Percentiles rank a stretch among this genome's conserved stretches.
phyloP scores from a whole-genome alignment of 2,329 filamentous ascomycete genomes.

The Curvularia verruculosa region DNA sequence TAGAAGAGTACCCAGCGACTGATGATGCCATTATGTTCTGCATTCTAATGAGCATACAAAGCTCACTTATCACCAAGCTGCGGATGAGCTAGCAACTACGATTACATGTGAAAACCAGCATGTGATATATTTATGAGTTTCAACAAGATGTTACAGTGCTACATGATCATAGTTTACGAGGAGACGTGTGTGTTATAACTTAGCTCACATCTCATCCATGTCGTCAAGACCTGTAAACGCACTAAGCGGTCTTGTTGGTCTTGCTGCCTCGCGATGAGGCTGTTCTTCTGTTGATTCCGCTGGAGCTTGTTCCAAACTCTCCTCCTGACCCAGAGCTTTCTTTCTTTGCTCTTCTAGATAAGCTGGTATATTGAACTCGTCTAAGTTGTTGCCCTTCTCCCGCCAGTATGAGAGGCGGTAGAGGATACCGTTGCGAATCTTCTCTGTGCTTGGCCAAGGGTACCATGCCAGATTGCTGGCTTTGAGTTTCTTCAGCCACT shows the following conservation, averaged over 20 bases:
- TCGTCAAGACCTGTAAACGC: conserved; percentile 14
- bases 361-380: conserved; percentile 31
- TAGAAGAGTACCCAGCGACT: neutral
- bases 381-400: conserved; percentile 28
- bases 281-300: conserved; percentile 1
- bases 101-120: neutral
- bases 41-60: neutral
- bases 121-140: neutral
- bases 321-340: conserved; percentile 5
- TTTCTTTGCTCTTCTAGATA: conserved; percentile 29
- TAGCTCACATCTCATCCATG: conserved; percentile 5
- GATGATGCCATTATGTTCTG: neutral
- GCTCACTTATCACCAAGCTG: neutral
- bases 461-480: conserved; percentile 59
- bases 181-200: neutral
- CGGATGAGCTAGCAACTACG: neutral
- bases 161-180: neutral
- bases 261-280: conserved; percentile 2
- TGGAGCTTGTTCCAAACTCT: neutral
- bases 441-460: conserved; percentile 76
- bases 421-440: conserved; percentile 72
- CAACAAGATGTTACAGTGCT: neutral
- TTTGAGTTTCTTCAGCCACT: conserved; percentile 44
- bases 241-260: conserved; percentile 6
- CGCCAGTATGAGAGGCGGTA: conserved; percentile 34